These are phyloP conservation scores for Lentinula sp. DNA, from an alignment of 768 basidiomycete genomes.

Conservation along the genomic window DNA sequence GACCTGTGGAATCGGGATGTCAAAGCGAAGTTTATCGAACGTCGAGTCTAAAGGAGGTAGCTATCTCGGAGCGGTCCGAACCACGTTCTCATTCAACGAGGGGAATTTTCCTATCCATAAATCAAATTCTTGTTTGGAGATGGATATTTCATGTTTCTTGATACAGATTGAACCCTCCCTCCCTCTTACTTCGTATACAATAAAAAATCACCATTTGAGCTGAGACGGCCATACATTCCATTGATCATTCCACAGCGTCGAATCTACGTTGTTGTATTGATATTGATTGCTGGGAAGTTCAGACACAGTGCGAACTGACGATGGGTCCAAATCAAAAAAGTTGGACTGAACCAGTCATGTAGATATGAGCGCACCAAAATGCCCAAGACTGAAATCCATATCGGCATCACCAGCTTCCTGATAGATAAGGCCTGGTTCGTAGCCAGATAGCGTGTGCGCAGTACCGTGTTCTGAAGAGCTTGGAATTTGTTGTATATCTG, in stretches of 20 bases:
- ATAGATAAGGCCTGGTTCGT: slow-evolving; percentile 7
- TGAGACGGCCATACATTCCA: slow-evolving; percentile 3
- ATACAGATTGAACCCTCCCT: no score
- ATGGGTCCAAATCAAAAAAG: neutral
- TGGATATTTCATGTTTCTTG: no score
- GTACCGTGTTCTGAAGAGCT: neutral
- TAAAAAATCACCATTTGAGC: neutral
- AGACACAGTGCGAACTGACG: slow-evolving; percentile 27
- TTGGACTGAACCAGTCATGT: neutral
- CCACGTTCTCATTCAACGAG: neutral
- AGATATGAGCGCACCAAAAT: slow-evolving; percentile 21
- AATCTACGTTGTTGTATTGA: neutral
- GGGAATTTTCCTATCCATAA: neutral
- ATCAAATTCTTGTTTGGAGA: neutral
- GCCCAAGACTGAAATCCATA: slow-evolving; percentile 43
- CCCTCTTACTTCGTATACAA: no score
- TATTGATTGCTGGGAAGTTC: slow-evolving; percentile 9
- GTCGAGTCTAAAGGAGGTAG: neutral
- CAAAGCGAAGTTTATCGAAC: no score
- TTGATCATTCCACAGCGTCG: neutral
- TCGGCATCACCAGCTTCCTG: slow-evolving; percentile 21
- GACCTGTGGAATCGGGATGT: no score
- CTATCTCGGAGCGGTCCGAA: neutral
- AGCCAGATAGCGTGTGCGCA: slow-evolving; percentile 1
- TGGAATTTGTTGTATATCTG: slow-evolving; percentile 26